Percentiles rank a stretch among this genome's conserved stretches.
Evolutionary conservation across 1,284 basidiomycete genomes (phyloP).

Genomic region (Marasmius sp.): DNA sequence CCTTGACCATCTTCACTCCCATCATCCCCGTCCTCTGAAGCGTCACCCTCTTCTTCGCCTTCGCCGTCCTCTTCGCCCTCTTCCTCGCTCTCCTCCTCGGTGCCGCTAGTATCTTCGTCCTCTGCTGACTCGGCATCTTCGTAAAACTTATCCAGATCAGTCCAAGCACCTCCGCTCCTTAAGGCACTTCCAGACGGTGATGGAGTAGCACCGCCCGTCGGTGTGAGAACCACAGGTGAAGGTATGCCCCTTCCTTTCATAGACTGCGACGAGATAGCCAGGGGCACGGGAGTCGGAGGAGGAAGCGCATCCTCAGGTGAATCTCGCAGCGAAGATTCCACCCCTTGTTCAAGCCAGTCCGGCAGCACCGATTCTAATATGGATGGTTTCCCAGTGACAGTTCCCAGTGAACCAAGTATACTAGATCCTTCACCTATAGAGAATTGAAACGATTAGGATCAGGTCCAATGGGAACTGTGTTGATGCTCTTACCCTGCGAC

Average conservation of each 20-base stretch:
- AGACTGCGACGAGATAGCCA: conserved; percentile 37
- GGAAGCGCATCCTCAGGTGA: conserved; percentile 51
- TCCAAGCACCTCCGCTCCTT: conserved; percentile 40
- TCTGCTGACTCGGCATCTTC: conserved; percentile 39
- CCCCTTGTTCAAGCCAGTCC: conserved; percentile 64
- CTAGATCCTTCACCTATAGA: conserved; percentile 38
- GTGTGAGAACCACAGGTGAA: conserved; percentile 52
- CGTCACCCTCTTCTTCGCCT: conserved; percentile 32
- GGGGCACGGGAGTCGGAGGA: conserved; percentile 29
- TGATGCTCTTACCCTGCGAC: conserved; percentile 12
- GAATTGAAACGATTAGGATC: conserved; percentile 4
- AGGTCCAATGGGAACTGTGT: neutral
- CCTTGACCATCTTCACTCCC: conserved; percentile 30
- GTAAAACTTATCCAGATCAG: conserved; percentile 72
- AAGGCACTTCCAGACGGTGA: conserved; percentile 38
- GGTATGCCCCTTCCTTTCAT: conserved; percentile 24
- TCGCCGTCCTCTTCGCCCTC: conserved; percentile 34
- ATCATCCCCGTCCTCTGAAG: conserved; percentile 31
- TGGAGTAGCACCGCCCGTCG: conserved; percentile 35
- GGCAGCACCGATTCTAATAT: conserved; percentile 44
- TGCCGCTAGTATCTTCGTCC: conserved; percentile 28
- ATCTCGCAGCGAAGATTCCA: conserved; percentile 55
- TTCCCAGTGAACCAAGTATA: conserved; percentile 57
- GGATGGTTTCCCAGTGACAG: conserved; percentile 54
- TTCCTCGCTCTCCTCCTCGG: conserved; percentile 27